phyloP scores from a whole-genome alignment of 225 moss, liverwort and hornwort species.

The Climacium dendroides region DNA sequence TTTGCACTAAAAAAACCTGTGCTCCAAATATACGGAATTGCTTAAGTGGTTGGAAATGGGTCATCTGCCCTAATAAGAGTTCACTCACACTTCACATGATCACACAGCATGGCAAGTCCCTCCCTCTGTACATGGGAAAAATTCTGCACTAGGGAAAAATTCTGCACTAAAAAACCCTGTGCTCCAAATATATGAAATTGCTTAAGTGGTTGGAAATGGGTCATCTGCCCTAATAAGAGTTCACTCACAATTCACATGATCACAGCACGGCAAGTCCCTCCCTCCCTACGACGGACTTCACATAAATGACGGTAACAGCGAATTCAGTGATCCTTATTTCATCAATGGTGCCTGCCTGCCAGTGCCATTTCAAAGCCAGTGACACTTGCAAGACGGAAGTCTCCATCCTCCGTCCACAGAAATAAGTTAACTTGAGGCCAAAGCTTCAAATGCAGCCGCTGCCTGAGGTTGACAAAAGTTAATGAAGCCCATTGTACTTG shows the following conservation, averaged over 20 bases:
- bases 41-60: no score
- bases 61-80: no score
- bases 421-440: neutral
- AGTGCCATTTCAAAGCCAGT: neutral
- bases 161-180: no score
- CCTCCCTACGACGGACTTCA: accelerated
- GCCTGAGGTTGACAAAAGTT: neutral
- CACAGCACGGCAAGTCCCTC: neutral
- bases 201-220: no score
- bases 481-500: neutral
- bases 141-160: no score
- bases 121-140: no score
- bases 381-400: neutral
- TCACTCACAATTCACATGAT: accelerated
- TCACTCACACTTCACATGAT: accelerated
- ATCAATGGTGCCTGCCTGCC: neutral
- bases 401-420: neutral
- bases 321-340: neutral
- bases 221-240: no score
- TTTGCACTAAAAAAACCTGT: no score
- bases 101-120: neutral
- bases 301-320: neutral
- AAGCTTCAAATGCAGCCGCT: neutral
- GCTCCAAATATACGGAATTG: no score
- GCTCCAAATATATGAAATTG: no score